These are phyloP conservation scores for Mentha longifolia DNA, from an alignment of 257 asterid genomes.

Conservation along the genomic window DNA sequence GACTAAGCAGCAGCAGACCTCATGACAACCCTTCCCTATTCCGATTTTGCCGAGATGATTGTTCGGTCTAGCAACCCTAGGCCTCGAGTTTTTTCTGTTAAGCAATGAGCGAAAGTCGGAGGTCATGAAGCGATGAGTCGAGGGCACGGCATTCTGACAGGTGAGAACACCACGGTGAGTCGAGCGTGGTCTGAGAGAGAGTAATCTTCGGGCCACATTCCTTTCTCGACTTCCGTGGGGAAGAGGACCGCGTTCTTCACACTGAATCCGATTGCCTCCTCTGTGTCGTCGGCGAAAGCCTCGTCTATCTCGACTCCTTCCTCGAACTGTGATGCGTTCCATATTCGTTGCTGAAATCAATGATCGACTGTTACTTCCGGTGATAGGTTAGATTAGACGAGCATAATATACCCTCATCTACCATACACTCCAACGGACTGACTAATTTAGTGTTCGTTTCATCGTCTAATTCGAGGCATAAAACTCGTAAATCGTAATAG, in stretches of 20 bases:
- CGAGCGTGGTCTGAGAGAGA: slow-evolving; percentile 97
- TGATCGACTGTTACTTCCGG: no score
- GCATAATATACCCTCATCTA: no score
- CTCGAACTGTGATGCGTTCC: slow-evolving; percentile 72
- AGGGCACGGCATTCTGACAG: slow-evolving; percentile 82
- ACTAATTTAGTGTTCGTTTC: no score
- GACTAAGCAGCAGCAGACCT: slow-evolving; percentile 9
- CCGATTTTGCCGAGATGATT: slow-evolving; percentile 1
- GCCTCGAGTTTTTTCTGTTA: neutral
- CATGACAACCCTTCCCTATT: neutral
- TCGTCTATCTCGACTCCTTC: slow-evolving; percentile 47
- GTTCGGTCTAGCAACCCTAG: neutral
- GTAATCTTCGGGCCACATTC: slow-evolving; percentile 94
- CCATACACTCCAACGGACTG: no score
- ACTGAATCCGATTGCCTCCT: slow-evolving; percentile 82
- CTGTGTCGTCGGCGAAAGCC: slow-evolving; percentile 49
- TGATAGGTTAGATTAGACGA: no score
- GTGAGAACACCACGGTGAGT: slow-evolving; percentile 93
- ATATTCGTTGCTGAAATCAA: slow-evolving; percentile 70
- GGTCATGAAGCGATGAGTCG: slow-evolving; percentile 47
- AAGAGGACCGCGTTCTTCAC: slow-evolving; percentile 91
- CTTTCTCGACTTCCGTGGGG: slow-evolving; percentile 94
- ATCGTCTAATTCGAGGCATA: no score
- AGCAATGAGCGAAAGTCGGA: neutral
- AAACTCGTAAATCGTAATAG: no score